Evolutionary conservation across 768 basidiomycete genomes (phyloP), one percentile per base, ranked within the genome.

Genomic region (Cystofilobasidium ferigula): DNA sequence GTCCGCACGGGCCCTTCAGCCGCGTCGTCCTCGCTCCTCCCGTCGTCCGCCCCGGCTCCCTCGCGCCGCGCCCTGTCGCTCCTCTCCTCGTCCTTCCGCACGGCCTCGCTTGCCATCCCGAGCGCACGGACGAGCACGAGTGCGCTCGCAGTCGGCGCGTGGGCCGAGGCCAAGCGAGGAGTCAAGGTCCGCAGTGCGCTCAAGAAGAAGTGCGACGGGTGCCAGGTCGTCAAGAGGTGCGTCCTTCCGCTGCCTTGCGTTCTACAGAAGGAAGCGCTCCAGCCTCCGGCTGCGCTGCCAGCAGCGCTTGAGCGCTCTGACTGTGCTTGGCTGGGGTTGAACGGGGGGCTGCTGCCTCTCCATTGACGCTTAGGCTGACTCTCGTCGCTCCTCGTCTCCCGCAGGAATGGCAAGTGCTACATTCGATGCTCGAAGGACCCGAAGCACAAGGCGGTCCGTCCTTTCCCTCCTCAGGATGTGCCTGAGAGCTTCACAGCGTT

Each of bases 161-260:
- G 51, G 51, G 51, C 51, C 18, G 51, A 54, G 51, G 5, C 7
- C 30, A 54, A 54, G 30, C 26, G 51, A 14, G 51, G 51, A 13
- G 32, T 54, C 28, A 54, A 54, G 51, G 51, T 54, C 28, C 26
- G 51, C 28, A 22, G 18, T 16, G 51, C 51, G 51, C 51, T 54
- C 28, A 54, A 54, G 51, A 54, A 54, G 51, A 54, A 54, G 51
- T 54, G 51, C 51, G 51, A 54, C 51, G 51, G 51, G 18, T 54
- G 51, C 51, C 51, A 54, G 51, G 28, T 54, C 51, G 51, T 54
- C 5, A 26, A 20, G 30, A 54, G 51, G 51, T 54, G 28, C 51
- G 51, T 54, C 14, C 28, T 5, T n/a, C 2, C 45, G 9, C 45
- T 22, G 45, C 45, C 13, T 24, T 14, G 10, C 10, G 5, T 54